phyloP scores from a whole-genome alignment of 345 rosid genomes.

The Hibiscus mutabilis region DNA sequence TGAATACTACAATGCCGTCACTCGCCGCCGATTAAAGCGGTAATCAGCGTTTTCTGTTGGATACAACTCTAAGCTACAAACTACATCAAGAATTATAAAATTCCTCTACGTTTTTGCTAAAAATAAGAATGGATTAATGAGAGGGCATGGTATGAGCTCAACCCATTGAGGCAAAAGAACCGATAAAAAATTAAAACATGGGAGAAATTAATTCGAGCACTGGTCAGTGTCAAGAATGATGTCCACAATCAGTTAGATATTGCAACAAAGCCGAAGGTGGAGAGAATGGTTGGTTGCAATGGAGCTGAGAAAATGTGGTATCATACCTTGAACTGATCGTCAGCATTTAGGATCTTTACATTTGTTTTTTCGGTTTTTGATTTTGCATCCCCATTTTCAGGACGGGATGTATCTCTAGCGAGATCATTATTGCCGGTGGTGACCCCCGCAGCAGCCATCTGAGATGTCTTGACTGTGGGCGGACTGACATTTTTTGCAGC shows the following conservation, averaged over 20 bases:
- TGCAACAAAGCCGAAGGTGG: conserved; percentile 1
- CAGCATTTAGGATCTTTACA: conserved; percentile 2
- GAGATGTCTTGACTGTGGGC: conserved; percentile 29
- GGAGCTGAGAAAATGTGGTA: neutral
- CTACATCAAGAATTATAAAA: conserved; percentile 20
- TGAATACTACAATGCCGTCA: too few species aligned
- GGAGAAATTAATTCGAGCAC: neutral
- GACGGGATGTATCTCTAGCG: conserved; percentile 27
- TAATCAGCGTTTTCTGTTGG: conserved; percentile 5
- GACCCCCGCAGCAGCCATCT: conserved; percentile 20
- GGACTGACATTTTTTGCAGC: conserved; percentile 28
- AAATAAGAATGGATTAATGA: neutral
- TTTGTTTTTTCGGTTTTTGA: conserved; percentile 28
- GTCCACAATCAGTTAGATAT: neutral
- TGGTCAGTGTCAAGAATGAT: conserved; percentile 3
- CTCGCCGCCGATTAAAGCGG: conserved; percentile 2
- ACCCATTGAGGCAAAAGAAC: neutral
- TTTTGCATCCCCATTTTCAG: conserved; percentile 39
- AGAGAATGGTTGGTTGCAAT: neutral
- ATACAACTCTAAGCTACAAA: conserved; percentile 13
- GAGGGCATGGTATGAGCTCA: neutral
- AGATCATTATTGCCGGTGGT: conserved; percentile 26
- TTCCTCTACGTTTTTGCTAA: neutral
- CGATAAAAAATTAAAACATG: neutral
- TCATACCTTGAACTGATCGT: conserved; percentile 3